Evolutionary conservation across 2,329 filamentous ascomycete genomes (phyloP).

Genomic region (Paramyrothecium roridum): DNA sequence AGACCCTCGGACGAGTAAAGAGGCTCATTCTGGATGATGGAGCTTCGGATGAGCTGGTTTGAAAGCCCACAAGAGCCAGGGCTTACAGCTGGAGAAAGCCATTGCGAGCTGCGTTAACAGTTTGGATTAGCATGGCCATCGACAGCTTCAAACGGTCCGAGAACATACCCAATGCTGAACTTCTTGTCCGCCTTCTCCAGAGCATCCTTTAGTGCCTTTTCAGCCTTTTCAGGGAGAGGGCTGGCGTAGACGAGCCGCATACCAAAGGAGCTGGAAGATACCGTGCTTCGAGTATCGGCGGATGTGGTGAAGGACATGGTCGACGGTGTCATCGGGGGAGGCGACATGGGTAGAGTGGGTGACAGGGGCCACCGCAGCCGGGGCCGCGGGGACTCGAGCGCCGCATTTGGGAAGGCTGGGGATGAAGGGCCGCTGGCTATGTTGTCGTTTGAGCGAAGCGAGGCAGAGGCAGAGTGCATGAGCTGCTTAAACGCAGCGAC

Average conservation of each 20-base stretch:
- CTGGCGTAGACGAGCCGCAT: conserved; percentile 49
- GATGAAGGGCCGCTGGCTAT: conserved; percentile 23
- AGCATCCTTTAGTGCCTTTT: conserved; percentile 43
- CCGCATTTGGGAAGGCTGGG: conserved; percentile 26
- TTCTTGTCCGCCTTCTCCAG: conserved; percentile 52
- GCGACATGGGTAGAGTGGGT: conserved; percentile 35
- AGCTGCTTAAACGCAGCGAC: conserved; percentile 28
- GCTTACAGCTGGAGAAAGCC: conserved; percentile 40
- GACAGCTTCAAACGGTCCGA: background rate
- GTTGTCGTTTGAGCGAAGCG: conserved; percentile 5
- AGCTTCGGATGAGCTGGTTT: conserved; percentile 51
- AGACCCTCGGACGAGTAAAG: conserved; percentile 60
- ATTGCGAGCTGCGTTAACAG: conserved; percentile 28
- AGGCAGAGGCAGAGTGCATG: conserved; percentile 21
- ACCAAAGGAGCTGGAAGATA: conserved; percentile 38
- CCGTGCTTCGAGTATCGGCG: conserved; percentile 25
- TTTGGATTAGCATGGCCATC: conserved; percentile 6
- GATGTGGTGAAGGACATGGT: conserved; percentile 37
- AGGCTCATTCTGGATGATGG: conserved; percentile 56
- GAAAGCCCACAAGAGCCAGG: conserved; percentile 41
- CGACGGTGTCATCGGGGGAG: conserved; percentile 45
- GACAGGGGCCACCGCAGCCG: conserved; percentile 27
- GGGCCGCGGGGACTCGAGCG: conserved; percentile 21
- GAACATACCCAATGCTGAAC: conserved; percentile 32
- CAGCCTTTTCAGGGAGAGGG: conserved; percentile 41